These are phyloP conservation scores for Austroboletus festivus DNA, from an alignment of 768 basidiomycete species.

Conservation along the genomic window DNA sequence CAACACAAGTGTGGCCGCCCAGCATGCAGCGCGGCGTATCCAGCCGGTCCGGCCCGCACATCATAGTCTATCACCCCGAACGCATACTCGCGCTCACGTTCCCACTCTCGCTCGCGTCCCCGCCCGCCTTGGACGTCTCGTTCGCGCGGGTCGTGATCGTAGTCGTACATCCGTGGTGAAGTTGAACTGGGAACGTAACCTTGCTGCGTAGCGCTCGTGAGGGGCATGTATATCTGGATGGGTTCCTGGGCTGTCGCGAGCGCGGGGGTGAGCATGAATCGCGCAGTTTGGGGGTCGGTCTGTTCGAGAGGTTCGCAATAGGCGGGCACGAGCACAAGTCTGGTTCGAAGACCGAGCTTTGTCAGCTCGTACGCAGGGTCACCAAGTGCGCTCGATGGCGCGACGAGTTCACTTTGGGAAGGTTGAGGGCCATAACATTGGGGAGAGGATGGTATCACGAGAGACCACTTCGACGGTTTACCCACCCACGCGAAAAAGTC, in stretches of 20 bases:
- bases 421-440: slow-evolving; percentile 14
- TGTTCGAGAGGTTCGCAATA: slow-evolving; percentile 20
- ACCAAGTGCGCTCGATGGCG: slow-evolving; percentile 11
- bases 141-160: slow-evolving; percentile 4
- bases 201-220: background rate
- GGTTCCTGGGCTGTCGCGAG: slow-evolving; percentile 17
- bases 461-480: slow-evolving; percentile 23
- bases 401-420: slow-evolving; percentile 8
- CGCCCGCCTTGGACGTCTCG: slow-evolving; percentile 5
- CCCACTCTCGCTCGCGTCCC: slow-evolving; percentile 5
- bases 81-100: slow-evolving; percentile 15
- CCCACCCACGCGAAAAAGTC: slow-evolving; percentile 24
- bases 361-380: slow-evolving; percentile 23
- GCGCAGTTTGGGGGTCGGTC: slow-evolving; percentile 10
- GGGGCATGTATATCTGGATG: slow-evolving; percentile 17
- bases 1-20: slow-evolving; percentile 21
- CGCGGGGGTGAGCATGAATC: slow-evolving; percentile 20
- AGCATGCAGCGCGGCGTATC: slow-evolving; percentile 17
- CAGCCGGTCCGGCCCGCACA: slow-evolving; percentile 16
- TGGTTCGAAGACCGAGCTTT: slow-evolving; percentile 20
- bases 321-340: slow-evolving; percentile 19
- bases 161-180: slow-evolving; percentile 5
- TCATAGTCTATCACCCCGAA: slow-evolving; percentile 26
- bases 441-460: slow-evolving; percentile 23
- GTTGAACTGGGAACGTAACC: background rate